Base-by-base conservation (phyloP, 2,329 filamentous ascomycete species). In the Aulographum hederae region DNA sequence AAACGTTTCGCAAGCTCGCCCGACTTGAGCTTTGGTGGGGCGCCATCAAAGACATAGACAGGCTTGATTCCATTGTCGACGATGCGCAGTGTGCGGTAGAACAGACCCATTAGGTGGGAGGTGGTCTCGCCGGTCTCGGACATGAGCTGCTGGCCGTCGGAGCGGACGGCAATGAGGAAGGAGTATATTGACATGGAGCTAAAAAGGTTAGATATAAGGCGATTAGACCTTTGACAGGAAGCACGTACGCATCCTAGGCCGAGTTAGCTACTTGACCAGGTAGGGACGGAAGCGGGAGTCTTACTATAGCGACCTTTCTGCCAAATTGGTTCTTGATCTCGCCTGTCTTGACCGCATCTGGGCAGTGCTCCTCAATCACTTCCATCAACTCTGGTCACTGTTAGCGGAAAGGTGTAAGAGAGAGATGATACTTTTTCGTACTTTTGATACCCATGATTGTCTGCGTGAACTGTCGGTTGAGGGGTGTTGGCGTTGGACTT, bases 301-400 rank as follows among this genome's bases (percentile, higher is more conserved):
- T 51, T 63, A 92, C 85, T 57, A 94, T 94, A 32, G 86, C 86
- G 38, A 98, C 86, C 60, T 98, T 98, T 53, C 89, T 80, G 40
- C 89, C 89, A 52, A 98, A 98, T 42, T 98, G 89, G 45, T 86
- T 86, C 61, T 98, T 98, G 65, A 98, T 98, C 51, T 98, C 89
- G 37, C 89, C 82, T 49, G 84, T 78, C 57, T 94, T 95, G 65
- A 94, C 71, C 20, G 89, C 78, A 58, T 85, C 80, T n/a, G 89
- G 89, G 41, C 84, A 80, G 60, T 95, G 78, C 50, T 94, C 85
- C 38, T 54, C 53, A 41, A 64, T 60, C 41, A 64, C 48, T 44
- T 60, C 56, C 50, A 48, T 57, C n/a, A 63, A 47, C 38, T 56
- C 44, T 52, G 30, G 10, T 11, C 6, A 26, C 2, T 20, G 15